phyloP scores from a whole-genome alignment of 116 monocot genomes.

The Trichopus zeylanicus region DNA sequence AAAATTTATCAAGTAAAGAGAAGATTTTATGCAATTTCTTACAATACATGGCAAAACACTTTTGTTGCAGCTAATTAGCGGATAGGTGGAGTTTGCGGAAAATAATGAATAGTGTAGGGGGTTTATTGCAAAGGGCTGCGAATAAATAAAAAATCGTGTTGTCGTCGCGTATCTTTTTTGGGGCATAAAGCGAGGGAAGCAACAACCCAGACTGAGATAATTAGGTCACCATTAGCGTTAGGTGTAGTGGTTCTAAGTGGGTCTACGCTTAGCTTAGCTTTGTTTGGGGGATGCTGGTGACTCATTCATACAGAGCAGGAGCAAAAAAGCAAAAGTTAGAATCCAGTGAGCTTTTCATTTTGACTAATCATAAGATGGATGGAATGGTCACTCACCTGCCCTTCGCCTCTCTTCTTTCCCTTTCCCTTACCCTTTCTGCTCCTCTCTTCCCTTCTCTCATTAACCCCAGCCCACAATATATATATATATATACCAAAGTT shows the following conservation, averaged over 20 bases:
- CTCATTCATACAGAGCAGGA: not conserved
- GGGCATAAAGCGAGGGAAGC: not conserved
- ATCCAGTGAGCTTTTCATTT: too few relatives aligned
- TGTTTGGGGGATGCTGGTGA: slow-evolving; percentile 18
- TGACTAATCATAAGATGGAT: not conserved
- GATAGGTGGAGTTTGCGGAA: not conserved
- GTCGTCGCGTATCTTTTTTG: not conserved
- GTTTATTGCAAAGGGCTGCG: too few relatives aligned
- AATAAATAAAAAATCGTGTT: too few relatives aligned
- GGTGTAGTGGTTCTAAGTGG: slow-evolving; percentile 55
- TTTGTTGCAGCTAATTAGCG: not conserved
- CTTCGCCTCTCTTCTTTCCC: not conserved
- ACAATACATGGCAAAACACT: not conserved
- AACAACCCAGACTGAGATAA: slow-evolving; percentile 1
- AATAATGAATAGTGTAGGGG: not conserved
- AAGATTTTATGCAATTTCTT: too few relatives aligned
- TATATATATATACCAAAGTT: too few relatives aligned
- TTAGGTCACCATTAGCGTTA: slow-evolving; percentile 21
- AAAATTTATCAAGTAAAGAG: too few relatives aligned
- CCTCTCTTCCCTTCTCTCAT: not conserved
- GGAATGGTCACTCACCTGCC: slow-evolving; percentile 1
- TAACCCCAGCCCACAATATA: not conserved
- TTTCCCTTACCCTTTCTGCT: not conserved
- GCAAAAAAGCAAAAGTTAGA: too few relatives aligned
- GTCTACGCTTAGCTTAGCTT: slow-evolving; percentile 20